These are phyloP conservation scores for Vaccinium darrowii DNA, from an alignment of 148 eudicot species.

Conservation along the genomic window DNA sequence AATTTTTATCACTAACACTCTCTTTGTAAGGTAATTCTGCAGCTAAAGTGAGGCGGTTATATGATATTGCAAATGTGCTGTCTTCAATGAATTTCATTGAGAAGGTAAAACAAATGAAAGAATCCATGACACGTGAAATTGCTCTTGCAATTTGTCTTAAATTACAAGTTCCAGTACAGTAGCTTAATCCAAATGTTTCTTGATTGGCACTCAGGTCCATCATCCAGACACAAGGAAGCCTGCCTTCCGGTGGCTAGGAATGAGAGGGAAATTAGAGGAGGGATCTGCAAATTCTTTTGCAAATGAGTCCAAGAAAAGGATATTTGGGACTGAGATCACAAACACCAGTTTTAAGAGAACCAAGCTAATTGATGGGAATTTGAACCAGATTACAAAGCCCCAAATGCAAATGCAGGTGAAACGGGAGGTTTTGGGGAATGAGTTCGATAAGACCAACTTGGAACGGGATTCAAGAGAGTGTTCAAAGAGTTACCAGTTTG, in stretches of 20 bases:
- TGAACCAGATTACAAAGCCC: slow-evolving; percentile 28
- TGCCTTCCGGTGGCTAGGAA: slow-evolving; percentile 88
- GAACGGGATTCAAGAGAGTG: slow-evolving; percentile 28
- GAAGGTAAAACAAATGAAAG: slow-evolving; percentile 49
- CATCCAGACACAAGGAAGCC: slow-evolving; percentile 88
- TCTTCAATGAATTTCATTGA: slow-evolving; percentile 92
- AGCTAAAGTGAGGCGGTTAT: slow-evolving; percentile 94
- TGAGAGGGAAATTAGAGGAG: slow-evolving; percentile 35
- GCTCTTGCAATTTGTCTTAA: neutral
- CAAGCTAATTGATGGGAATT: slow-evolving; percentile 33
- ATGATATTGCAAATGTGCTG: slow-evolving; percentile 92
- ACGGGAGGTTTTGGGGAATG: slow-evolving; percentile 35
- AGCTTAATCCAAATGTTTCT: slow-evolving; percentile 1
- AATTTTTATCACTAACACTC: slow-evolving; percentile 32
- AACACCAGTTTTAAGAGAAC: slow-evolving; percentile 56
- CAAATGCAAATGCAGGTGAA: slow-evolving; percentile 23
- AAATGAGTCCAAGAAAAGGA: slow-evolving; percentile 62
- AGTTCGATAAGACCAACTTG: slow-evolving; percentile 17
- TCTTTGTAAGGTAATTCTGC: slow-evolving; percentile 49
- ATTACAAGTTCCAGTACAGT: neutral
- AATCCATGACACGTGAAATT: neutral
- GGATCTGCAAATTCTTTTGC: slow-evolving; percentile 26
- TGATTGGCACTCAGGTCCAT: slow-evolving; percentile 54
- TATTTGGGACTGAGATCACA: slow-evolving; percentile 77
- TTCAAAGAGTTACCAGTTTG: slow-evolving; percentile 51